These are phyloP conservation scores for Podospora pseudoanserina DNA, from an alignment of 495 filamentous ascomycete species.

Conservation along the genomic window DNA sequence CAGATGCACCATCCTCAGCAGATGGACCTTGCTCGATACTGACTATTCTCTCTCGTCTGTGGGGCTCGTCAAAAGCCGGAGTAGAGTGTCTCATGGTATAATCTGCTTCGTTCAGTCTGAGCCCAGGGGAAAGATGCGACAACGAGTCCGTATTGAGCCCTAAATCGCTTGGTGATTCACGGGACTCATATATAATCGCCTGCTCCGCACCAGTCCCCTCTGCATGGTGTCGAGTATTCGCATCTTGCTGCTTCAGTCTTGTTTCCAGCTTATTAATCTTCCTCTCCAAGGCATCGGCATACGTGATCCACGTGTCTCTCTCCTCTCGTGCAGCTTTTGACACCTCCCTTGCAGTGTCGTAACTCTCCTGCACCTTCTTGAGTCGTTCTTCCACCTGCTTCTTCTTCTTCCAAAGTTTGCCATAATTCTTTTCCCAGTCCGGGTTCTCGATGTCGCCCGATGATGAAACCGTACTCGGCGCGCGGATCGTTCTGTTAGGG, in stretches of 20 bases:
- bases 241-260: slow-evolving; percentile 19
- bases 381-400: not conserved
- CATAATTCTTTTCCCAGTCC: slow-evolving; percentile 26
- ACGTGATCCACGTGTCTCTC: slow-evolving; percentile 29
- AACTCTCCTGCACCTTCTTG: slow-evolving; percentile 6
- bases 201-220: not conserved
- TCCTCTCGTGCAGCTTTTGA: not conserved
- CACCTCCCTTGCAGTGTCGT: not conserved
- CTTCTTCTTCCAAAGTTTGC: slow-evolving; percentile 14
- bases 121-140: slow-evolving; percentile 16
- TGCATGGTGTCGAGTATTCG: not conserved
- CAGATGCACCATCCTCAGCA: not conserved
- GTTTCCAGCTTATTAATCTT: slow-evolving; percentile 24
- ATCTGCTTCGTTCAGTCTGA: not conserved
- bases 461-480: slow-evolving; percentile 1
- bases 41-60: slow-evolving; percentile 9
- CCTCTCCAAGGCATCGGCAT: slow-evolving; percentile 27
- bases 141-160: slow-evolving; percentile 10
- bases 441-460: not conserved
- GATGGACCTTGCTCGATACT: not conserved
- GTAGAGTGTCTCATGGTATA: slow-evolving; percentile 4
- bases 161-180: not conserved
- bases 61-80: not conserved
- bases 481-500: slow-evolving; percentile 16
- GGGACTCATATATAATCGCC: not conserved